Conservation (phyloP, 257 asterid species). For the Thymus quinquecostatus region DNA sequence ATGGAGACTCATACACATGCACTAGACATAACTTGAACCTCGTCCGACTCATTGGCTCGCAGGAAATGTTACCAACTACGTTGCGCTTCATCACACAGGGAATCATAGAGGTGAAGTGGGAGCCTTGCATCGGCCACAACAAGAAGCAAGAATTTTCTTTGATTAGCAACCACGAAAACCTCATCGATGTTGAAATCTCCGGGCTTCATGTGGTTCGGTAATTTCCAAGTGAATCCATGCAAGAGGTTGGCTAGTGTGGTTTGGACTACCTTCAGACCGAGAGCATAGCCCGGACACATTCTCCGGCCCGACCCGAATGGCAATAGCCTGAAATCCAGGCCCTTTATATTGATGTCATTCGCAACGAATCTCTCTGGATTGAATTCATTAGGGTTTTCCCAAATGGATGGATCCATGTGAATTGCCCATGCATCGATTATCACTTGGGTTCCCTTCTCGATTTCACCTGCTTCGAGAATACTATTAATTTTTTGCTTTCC, state of each 20-base stretch:
- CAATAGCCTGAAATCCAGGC: constrained; percentile 50
- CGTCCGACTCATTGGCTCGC: too few species aligned
- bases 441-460: constrained; percentile 46
- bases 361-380: constrained; percentile 55
- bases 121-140: constrained; percentile 44
- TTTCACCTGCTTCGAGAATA: constrained; percentile 33
- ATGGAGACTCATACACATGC: too few species aligned
- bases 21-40: too few species aligned
- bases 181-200: constrained; percentile 59
- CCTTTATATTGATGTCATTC: constrained; percentile 50
- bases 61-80: too few species aligned
- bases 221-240: constrained; percentile 58
- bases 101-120: constrained; percentile 37
- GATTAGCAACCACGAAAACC: constrained; percentile 53
- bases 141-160: constrained; percentile 46
- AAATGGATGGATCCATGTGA: constrained; percentile 55
- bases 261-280: constrained; percentile 59
- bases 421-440: constrained; percentile 59
- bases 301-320: constrained; percentile 69
- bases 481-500: too few species aligned
- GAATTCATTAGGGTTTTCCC: constrained; percentile 56
- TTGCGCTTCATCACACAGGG: constrained; percentile 2
- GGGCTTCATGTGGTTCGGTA: constrained; percentile 37
- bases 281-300: constrained; percentile 62
- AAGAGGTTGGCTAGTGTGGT: constrained; percentile 55